Conservation (phyloP, 1,284 basidiomycete genomes). For the Erythrobasidium hasegawianum region DNA sequence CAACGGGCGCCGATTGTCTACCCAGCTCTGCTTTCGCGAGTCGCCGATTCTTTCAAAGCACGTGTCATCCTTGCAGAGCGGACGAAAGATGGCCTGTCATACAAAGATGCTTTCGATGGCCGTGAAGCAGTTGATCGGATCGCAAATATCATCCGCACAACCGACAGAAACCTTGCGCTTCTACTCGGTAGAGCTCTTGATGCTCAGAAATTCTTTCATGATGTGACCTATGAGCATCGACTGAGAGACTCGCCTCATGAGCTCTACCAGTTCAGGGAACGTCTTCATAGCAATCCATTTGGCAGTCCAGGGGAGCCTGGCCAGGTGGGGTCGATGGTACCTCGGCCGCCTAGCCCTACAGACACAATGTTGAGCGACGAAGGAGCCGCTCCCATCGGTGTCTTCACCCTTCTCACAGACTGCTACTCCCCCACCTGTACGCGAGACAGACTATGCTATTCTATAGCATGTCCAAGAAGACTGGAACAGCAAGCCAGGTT, state of each 20-base stretch:
- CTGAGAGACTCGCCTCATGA: constrained; percentile 83
- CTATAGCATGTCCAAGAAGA: constrained; percentile 89
- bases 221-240: constrained; percentile 97
- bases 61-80: constrained; percentile 73
- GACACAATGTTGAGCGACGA: constrained; percentile 49
- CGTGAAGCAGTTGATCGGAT: constrained; percentile 95
- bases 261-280: constrained; percentile 79
- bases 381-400: constrained; percentile 79
- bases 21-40: constrained; percentile 87
- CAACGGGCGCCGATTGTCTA: constrained; percentile 67
- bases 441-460: constrained; percentile 87
- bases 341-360: constrained; percentile 45
- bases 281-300: constrained; percentile 40
- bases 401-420: constrained; percentile 93
- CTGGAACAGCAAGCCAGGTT: constrained; percentile 89
- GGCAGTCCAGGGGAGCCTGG: constrained; percentile 32
- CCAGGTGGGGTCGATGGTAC: background rate
- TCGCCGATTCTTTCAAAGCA: constrained; percentile 87
- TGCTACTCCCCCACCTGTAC: constrained; percentile 99
- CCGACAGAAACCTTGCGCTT: constrained; percentile 90
- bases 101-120: constrained; percentile 94
- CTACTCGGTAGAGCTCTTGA: constrained; percentile 91
- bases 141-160: constrained; percentile 95
- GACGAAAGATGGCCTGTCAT: constrained; percentile 90
- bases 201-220: constrained; percentile 98